Conservation (phyloP, 2,329 filamentous ascomycete genomes). For the Penicillium sp. region DNA sequence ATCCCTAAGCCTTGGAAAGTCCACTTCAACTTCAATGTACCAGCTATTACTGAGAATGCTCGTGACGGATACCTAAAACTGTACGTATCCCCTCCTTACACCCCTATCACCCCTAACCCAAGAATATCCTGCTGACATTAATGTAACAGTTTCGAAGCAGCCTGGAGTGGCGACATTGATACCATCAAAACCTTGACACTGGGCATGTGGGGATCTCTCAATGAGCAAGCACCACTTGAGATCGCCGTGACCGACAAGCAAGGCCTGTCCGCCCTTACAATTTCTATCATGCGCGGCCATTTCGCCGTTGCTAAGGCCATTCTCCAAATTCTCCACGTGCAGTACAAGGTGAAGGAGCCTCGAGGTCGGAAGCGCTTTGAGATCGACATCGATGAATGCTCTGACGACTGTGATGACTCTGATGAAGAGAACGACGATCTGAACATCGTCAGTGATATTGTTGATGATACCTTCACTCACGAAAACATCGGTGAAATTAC, state of each 20-base stretch:
- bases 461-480: slow-evolving; percentile 70
- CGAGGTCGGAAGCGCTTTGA: slow-evolving; percentile 43
- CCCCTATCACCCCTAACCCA: slow-evolving; percentile 46
- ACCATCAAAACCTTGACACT: slow-evolving; percentile 51
- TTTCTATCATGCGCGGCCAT: slow-evolving; percentile 68
- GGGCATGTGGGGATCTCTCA: slow-evolving; percentile 42
- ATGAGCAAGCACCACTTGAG: slow-evolving; percentile 60
- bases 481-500: slow-evolving; percentile 71
- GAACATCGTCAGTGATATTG: slow-evolving; percentile 50
- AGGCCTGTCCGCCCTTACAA: slow-evolving; percentile 61
- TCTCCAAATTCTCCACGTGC: slow-evolving; percentile 67
- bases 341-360: slow-evolving; percentile 62
- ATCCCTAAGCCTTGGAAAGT: slow-evolving; percentile 45
- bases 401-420: slow-evolving; percentile 33
- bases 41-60: slow-evolving; percentile 54
- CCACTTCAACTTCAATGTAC: slow-evolving; percentile 51
- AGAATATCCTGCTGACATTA: slow-evolving; percentile 52
- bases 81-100: slow-evolving; percentile 46
- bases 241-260: slow-evolving; percentile 59
- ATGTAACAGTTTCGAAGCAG: slow-evolving; percentile 58
- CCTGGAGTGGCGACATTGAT: slow-evolving; percentile 67
- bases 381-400: slow-evolving; percentile 30
- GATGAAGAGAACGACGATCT: slow-evolving; percentile 25
- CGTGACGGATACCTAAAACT: slow-evolving; percentile 63
- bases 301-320: slow-evolving; percentile 63